These are phyloP conservation scores for Fusarium sp. DNA, from an alignment of 2,329 filamentous ascomycete species.

Conservation along the genomic window DNA sequence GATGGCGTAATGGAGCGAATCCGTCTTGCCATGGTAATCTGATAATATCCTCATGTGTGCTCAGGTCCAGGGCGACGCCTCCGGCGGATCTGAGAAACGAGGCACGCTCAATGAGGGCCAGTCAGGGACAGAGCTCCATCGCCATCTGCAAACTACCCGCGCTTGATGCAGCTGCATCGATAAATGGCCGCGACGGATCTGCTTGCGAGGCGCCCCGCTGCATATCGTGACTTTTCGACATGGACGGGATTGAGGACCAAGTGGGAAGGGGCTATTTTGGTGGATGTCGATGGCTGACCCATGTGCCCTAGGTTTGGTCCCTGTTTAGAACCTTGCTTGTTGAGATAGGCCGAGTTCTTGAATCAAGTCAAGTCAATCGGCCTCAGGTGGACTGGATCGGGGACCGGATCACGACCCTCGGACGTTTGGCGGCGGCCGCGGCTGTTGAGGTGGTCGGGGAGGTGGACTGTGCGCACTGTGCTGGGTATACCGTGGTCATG, in stretches of 20 bases:
- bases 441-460: slow-evolving; percentile 31
- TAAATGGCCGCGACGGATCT: slow-evolving; percentile 45
- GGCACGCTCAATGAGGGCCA: slow-evolving; percentile 14
- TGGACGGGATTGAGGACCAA: slow-evolving; percentile 17
- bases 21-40: slow-evolving; percentile 25
- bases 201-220: slow-evolving; percentile 42
- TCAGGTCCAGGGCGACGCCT: not conserved
- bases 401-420: slow-evolving; percentile 28
- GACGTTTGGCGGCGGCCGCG: slow-evolving; percentile 32
- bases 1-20: slow-evolving; percentile 37
- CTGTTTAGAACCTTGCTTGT: slow-evolving; percentile 23
- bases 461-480: slow-evolving; percentile 9
- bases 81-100: not conserved
- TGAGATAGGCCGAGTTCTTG: slow-evolving; percentile 34
- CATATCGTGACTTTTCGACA: slow-evolving; percentile 41
- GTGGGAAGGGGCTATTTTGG: slow-evolving; percentile 36
- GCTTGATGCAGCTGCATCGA: slow-evolving; percentile 36
- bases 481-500: slow-evolving; percentile 6
- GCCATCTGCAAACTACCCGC: slow-evolving; percentile 44
- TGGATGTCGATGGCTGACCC: slow-evolving; percentile 37
- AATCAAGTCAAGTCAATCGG: slow-evolving; percentile 27
- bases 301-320: slow-evolving; percentile 27
- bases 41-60: slow-evolving; percentile 15
- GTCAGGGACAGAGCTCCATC: slow-evolving; percentile 31
- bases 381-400: slow-evolving; percentile 28